These are phyloP conservation scores for Helicocarpus griseus DNA, from an alignment of 2,329 filamentous ascomycete species.

Conservation along the genomic window DNA sequence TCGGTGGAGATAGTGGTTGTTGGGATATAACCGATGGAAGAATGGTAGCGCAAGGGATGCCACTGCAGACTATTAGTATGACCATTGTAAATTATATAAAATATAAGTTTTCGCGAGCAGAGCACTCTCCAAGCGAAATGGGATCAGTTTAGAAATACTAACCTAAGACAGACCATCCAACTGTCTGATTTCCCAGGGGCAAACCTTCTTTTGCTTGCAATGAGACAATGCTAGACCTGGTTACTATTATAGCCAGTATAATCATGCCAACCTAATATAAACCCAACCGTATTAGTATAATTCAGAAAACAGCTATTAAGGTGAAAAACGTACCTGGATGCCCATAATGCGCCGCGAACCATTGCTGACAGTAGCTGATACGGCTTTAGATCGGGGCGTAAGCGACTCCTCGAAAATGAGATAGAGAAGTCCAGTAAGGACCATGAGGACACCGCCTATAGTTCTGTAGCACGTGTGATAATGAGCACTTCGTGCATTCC, in stretches of 20 bases:
- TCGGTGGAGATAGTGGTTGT: conserved; percentile 81
- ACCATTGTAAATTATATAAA: conserved; percentile 2
- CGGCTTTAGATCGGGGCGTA: conserved; percentile 32
- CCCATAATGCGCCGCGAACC: conserved; percentile 38
- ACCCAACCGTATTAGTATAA: conserved; percentile 5
- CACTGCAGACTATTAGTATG: conserved; percentile 37
- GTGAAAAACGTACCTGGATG: conserved; percentile 27
- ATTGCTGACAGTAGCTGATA: conserved; percentile 16
- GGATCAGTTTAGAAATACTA: conserved; percentile 23
- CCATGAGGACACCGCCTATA: conserved; percentile 69
- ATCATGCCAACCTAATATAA: conserved; percentile 58
- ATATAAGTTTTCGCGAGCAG: conserved; percentile 1
- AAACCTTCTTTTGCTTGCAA: conserved; percentile 77
- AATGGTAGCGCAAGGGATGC: conserved; percentile 69
- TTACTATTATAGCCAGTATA: conserved; percentile 72
- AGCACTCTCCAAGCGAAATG: not conserved
- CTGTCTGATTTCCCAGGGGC: conserved; percentile 74
- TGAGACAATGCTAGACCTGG: conserved; percentile 73
- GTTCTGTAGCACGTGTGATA: conserved; percentile 41
- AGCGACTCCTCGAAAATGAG: conserved; percentile 65
- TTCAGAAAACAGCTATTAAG: not conserved
- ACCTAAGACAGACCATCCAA: conserved; percentile 75
- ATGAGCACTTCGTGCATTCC: not conserved
- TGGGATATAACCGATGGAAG: conserved; percentile 69
- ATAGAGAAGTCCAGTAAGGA: conserved; percentile 64